Conservation (phyloP, 768 basidiomycete genomes). For the Collybia mongolica region DNA sequence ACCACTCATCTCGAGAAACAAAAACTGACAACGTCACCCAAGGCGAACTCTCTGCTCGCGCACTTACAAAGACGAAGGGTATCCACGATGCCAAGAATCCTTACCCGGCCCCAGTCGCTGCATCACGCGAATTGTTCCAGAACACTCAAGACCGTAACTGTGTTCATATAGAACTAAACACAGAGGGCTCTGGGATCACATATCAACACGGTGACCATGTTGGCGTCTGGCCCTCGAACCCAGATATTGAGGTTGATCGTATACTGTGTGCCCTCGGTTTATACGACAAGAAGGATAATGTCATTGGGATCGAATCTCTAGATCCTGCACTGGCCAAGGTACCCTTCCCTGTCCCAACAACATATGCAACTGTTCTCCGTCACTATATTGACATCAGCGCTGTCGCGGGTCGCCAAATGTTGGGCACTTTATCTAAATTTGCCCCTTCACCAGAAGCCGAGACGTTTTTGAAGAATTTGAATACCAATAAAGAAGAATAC, state of each 20-base stretch:
- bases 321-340: constrained; percentile 98
- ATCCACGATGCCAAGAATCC: constrained; percentile 99
- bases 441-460: constrained; percentile 82
- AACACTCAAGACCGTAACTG: constrained; percentile 80
- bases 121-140: constrained; percentile 83
- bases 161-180: constrained; percentile 91
- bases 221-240: constrained; percentile 95
- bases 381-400: constrained; percentile 98
- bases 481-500: constrained; percentile 87
- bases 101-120: constrained; percentile 78
- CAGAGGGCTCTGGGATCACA: constrained; percentile 93
- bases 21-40: constrained; percentile 11
- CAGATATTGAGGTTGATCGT: constrained; percentile 88
- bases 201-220: constrained; percentile 99
- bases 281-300: constrained; percentile 71
- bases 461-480: constrained; percentile 70
- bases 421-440: constrained; percentile 83
- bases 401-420: constrained; percentile 90
- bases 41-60: constrained; percentile 96
- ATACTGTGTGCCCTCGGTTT: constrained; percentile 86
- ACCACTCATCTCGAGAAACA: neutral
- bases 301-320: constrained; percentile 93
- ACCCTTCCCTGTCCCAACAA: constrained; percentile 97
- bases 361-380: constrained; percentile 88
- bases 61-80: constrained; percentile 89